A percentile compares a stretch with the other conserved stretches of the same genome.
Conservation (phyloP, 257 asterid genomes). For the Solanum raphanifolium region DNA sequence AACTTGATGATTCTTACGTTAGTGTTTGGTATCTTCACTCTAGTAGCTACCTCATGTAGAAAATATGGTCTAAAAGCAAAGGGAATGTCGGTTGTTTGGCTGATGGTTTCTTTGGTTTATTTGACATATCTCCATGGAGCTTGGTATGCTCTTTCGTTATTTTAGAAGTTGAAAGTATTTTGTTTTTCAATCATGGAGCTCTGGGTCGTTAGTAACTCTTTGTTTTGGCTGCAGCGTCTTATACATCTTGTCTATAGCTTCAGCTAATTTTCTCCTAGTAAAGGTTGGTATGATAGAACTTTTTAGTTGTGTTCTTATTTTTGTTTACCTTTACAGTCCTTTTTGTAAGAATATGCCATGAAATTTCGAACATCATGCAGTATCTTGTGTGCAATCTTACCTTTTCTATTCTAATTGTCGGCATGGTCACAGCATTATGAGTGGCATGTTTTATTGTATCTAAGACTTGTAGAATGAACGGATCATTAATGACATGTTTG, state of each 20-base stretch:
- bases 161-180: not conserved
- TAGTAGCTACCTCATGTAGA: conserved; percentile 48
- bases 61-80: conserved; percentile 45
- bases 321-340: not conserved
- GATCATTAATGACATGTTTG: not conserved
- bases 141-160: conserved; percentile 40
- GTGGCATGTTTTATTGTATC: not conserved
- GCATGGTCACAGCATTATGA: not conserved
- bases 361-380: not conserved
- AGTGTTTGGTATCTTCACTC: conserved; percentile 63
- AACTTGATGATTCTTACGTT: conserved; percentile 58
- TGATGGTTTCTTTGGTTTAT: conserved; percentile 52
- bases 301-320: conserved; percentile 1
- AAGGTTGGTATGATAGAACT: conserved; percentile 47
- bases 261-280: conserved; percentile 73
- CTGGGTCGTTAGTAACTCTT: not conserved
- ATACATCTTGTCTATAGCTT: conserved; percentile 55
- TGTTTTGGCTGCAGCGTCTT: conserved; percentile 45
- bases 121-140: conserved; percentile 76
- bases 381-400: not conserved
- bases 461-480: not conserved
- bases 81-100: conserved; percentile 86
- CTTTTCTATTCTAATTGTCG: not conserved
- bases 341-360: not conserved
- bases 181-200: not conserved